These are phyloP conservation scores for Pseudisothecium myosuroides DNA, from an alignment of 225 moss, liverwort and hornwort species.

Conservation along the genomic window DNA sequence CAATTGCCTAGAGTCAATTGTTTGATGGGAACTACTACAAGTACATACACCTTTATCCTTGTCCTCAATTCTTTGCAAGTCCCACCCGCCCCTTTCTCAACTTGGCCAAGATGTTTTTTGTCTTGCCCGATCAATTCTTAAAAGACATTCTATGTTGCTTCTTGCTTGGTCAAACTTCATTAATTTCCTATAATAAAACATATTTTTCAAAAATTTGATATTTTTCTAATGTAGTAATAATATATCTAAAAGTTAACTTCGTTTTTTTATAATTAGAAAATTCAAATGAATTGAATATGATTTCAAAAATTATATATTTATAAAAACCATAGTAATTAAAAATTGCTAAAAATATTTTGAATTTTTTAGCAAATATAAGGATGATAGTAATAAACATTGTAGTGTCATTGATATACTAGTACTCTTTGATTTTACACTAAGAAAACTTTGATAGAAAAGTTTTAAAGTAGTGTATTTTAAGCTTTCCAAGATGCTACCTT, in stretches of 20 bases:
- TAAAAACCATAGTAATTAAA: background rate
- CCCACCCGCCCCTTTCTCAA: fast-evolving
- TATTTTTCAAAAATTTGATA: background rate
- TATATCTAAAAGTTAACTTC: background rate
- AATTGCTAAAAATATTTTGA: background rate
- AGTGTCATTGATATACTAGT: background rate
- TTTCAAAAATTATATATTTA: background rate
- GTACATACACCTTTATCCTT: fast-evolving
- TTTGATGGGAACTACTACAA: too few relatives aligned
- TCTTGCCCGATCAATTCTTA: fast-evolving
- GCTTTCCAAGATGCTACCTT: background rate
- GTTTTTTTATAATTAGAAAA: background rate
- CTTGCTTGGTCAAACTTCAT: background rate
- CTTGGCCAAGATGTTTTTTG: too few relatives aligned
- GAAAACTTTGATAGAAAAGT: background rate
- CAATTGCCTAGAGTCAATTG: too few relatives aligned
- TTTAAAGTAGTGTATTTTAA: background rate
- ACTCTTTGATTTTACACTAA: background rate
- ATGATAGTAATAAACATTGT: background rate
- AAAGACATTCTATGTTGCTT: background rate
- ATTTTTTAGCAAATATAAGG: background rate
- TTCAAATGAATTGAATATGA: background rate
- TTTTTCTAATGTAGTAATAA: background rate
- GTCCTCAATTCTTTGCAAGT: background rate
- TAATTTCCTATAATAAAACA: background rate